Evolutionary conservation across 176 grass and related monocot species (phyloP).

Genomic region (Bolboschoenus planiculmis): DNA sequence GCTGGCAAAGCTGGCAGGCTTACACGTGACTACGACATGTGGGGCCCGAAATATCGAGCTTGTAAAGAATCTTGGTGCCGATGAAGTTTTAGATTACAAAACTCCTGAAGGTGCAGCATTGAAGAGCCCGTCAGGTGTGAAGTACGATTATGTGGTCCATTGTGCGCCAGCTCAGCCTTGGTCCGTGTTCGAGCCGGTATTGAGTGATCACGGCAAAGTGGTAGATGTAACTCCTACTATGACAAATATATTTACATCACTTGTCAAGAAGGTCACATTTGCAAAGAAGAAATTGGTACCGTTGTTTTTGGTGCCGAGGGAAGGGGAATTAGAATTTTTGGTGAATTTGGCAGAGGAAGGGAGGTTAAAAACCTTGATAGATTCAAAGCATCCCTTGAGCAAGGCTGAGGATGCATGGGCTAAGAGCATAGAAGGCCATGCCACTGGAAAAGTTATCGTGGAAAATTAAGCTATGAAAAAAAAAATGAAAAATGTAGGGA

Average conservation of each 20-base stretch:
- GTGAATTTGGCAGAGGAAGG: slow-evolving; percentile 44
- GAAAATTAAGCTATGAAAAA: slow-evolving; percentile 34
- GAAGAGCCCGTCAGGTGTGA: slow-evolving; percentile 37
- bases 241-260: slow-evolving; percentile 23
- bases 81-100: slow-evolving; percentile 76
- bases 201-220: slow-evolving; percentile 33
- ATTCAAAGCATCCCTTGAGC: slow-evolving; percentile 44
- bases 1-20: slow-evolving; percentile 53
- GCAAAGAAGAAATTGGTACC: slow-evolving; percentile 62
- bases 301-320: slow-evolving; percentile 31
- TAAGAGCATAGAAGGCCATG: slow-evolving; percentile 65
- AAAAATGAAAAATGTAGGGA: slow-evolving; percentile 2
- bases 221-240: slow-evolving; percentile 43
- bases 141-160: slow-evolving; percentile 59
- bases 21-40: slow-evolving; percentile 71
- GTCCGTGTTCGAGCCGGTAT: slow-evolving; percentile 36
- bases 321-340: slow-evolving; percentile 65
- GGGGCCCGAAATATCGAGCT: slow-evolving; percentile 58
- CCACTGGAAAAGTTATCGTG: slow-evolving; percentile 70
- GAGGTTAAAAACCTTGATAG: slow-evolving; percentile 53
- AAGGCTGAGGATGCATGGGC: slow-evolving; percentile 60
- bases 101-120: slow-evolving; percentile 43
- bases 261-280: slow-evolving; percentile 59
- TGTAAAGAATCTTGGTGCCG: slow-evolving; percentile 37
- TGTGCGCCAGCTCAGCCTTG: slow-evolving; percentile 52